Percentiles rank a stretch among this genome's conserved stretches.
These are phyloP conservation scores for Plantago elongata DNA, from an alignment of 257 asterid species.

Conservation along the genomic window DNA sequence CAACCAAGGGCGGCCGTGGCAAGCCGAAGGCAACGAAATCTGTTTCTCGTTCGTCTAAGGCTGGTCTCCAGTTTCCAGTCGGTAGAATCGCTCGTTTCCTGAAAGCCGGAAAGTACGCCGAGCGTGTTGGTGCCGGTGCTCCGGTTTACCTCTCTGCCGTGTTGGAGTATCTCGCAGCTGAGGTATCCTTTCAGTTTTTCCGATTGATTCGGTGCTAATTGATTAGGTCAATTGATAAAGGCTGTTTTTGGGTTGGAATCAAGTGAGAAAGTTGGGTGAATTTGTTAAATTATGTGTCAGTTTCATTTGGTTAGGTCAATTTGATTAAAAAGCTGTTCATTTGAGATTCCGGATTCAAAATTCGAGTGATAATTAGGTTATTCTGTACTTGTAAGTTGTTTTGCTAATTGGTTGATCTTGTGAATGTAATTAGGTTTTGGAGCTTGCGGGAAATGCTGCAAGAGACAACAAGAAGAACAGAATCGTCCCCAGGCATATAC, in stretches of 20 bases:
- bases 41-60: conserved; percentile 52
- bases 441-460: conserved; percentile 69
- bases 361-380: background rate
- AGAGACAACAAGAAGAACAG: conserved; percentile 66
- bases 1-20: conserved; percentile 57
- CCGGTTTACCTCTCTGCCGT: conserved; percentile 70
- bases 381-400: too few species aligned
- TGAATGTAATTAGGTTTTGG: conserved; percentile 49
- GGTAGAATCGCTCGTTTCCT: conserved; percentile 63
- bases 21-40: conserved; percentile 44
- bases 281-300: too few species aligned
- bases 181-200: conserved; percentile 23
- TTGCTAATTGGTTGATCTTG: too few species aligned
- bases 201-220: background rate
- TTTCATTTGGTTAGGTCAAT: too few species aligned
- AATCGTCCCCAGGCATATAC: conserved; percentile 65
- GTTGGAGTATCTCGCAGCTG: conserved; percentile 62
- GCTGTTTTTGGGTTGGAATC: too few species aligned
- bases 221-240: too few species aligned
- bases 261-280: too few species aligned
- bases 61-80: conserved; percentile 66
- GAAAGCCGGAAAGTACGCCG: conserved; percentile 55
- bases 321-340: too few species aligned
- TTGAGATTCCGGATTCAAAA: too few species aligned
- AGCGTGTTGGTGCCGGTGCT: conserved; percentile 68